Percentiles rank a stretch among this genome's conserved stretches.
These are phyloP conservation scores for Arthromyces matolae DNA, from an alignment of 768 basidiomycete species.

Conservation along the genomic window DNA sequence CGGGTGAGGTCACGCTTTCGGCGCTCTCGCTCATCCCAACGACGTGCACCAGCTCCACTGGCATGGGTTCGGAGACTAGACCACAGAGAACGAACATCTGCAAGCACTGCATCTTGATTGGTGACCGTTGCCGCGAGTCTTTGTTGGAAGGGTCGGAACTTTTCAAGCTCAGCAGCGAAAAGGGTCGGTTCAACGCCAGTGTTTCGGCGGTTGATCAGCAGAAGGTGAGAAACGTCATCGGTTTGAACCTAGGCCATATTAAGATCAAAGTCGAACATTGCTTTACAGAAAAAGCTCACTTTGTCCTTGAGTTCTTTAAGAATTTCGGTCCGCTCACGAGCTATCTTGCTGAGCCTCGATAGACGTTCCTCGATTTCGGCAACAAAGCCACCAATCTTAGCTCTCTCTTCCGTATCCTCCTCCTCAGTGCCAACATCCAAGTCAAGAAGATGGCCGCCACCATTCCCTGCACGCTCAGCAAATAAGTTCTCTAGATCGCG, in stretches of 20 bases:
- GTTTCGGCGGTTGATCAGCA: constrained; percentile 87
- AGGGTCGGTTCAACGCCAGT: constrained; percentile 78
- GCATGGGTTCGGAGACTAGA: constrained; percentile 51
- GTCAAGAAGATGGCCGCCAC: constrained; percentile 49
- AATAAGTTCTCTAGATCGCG: constrained; percentile 63
- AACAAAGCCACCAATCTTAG: constrained; percentile 63
- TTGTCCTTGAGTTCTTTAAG: constrained; percentile 96
- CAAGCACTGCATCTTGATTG: constrained; percentile 67
- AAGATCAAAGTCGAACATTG: background rate
- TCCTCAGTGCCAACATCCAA: constrained; percentile 68
- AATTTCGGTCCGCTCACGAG: constrained; percentile 79
- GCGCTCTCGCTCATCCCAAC: background rate
- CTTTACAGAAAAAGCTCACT: constrained; percentile 43
- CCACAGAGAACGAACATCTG: constrained; percentile 75
- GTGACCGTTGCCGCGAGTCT: constrained; percentile 74
- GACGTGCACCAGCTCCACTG: background rate
- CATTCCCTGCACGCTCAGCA: constrained; percentile 36
- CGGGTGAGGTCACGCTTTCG: background rate
- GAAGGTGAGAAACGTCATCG: constrained; percentile 94
- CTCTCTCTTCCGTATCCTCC: constrained; percentile 64
- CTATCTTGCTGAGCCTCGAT: constrained; percentile 75
- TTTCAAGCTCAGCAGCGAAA: constrained; percentile 92
- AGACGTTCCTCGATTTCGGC: constrained; percentile 77
- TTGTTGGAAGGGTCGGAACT: constrained; percentile 89
- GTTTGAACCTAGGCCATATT: constrained; percentile 68